A percentile compares a stretch with the other conserved stretches of the same genome.
These are phyloP conservation scores for Arthromyces matolae DNA, from an alignment of 768 basidiomycete species.

Conservation along the genomic window DNA sequence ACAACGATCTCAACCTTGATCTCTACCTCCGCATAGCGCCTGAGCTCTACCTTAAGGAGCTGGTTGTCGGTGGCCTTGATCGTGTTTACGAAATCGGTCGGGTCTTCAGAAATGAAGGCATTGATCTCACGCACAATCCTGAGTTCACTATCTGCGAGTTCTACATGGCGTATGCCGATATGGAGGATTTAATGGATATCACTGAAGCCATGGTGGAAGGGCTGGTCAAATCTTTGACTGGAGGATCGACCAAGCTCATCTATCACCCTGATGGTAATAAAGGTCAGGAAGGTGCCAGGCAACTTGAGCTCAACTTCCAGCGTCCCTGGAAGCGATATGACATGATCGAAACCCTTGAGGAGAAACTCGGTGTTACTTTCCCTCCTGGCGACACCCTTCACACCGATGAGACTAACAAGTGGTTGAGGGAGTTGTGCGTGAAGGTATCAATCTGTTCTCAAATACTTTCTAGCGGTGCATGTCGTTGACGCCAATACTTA, in stretches of 20 bases:
- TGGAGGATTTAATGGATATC: constrained; percentile 97
- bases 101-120: constrained; percentile 97
- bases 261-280: constrained; percentile 96
- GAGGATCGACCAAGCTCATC: constrained; percentile 71
- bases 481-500: constrained; percentile 25
- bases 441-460: constrained; percentile 78
- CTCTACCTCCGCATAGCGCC: constrained; percentile 97
- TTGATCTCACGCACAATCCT: constrained; percentile 98
- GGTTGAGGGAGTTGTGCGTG: constrained; percentile 75
- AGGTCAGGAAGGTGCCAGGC: constrained; percentile 56
- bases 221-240: constrained; percentile 82
- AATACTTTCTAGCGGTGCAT: not conserved
- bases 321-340: constrained; percentile 98
- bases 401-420: constrained; percentile 83
- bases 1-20: constrained; percentile 96
- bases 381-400: constrained; percentile 89
- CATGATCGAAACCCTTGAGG: constrained; percentile 95
- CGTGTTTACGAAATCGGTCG: constrained; percentile 98
- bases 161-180: constrained; percentile 99
- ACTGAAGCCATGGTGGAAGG: constrained; percentile 90
- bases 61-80: constrained; percentile 95
- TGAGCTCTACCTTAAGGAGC: constrained; percentile 96
- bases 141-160: constrained; percentile 99
- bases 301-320: constrained; percentile 80
- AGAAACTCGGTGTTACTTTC: constrained; percentile 89